Conservation (phyloP, 495 filamentous ascomycete species). For the Aspergillus sparsus region DNA sequence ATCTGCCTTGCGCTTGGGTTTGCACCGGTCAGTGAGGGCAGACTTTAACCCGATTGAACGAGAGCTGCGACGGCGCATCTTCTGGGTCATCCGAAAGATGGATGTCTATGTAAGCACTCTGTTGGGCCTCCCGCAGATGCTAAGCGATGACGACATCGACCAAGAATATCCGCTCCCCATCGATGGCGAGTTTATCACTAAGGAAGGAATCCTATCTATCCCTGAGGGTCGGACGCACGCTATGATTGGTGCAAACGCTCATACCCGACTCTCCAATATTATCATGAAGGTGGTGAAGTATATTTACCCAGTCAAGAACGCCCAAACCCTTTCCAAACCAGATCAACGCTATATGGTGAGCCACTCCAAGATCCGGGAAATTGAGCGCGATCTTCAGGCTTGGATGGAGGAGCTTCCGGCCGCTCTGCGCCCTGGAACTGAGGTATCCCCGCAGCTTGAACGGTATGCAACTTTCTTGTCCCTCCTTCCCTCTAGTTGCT, state of each 20-base stretch:
- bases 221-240: constrained; percentile 73
- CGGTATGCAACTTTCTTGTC: constrained; percentile 56
- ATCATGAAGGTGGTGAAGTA: constrained; percentile 83
- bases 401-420: constrained; percentile 83
- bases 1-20: constrained; percentile 80
- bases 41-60: constrained; percentile 83
- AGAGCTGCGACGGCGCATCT: constrained; percentile 80
- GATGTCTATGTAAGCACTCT: constrained; percentile 91
- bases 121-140: constrained; percentile 79
- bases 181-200: constrained; percentile 91
- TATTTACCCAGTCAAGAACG: constrained; percentile 84
- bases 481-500: not conserved
- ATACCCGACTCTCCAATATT: constrained; percentile 74
- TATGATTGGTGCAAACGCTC: constrained; percentile 81
- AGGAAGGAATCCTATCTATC: constrained; percentile 69
- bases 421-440: constrained; percentile 71
- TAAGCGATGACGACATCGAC: constrained; percentile 88
- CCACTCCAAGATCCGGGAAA: constrained; percentile 84
- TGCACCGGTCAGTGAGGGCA: constrained; percentile 76
- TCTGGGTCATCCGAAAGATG: constrained; percentile 91
- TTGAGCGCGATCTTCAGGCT: constrained; percentile 78
- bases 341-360: constrained; percentile 80
- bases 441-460: constrained; percentile 69
- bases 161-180: constrained; percentile 82
- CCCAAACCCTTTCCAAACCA: constrained; percentile 47